These are phyloP conservation scores for Trichoderma sp. DNA, from an alignment of 2,329 filamentous ascomycete genomes.

Conservation along the genomic window DNA sequence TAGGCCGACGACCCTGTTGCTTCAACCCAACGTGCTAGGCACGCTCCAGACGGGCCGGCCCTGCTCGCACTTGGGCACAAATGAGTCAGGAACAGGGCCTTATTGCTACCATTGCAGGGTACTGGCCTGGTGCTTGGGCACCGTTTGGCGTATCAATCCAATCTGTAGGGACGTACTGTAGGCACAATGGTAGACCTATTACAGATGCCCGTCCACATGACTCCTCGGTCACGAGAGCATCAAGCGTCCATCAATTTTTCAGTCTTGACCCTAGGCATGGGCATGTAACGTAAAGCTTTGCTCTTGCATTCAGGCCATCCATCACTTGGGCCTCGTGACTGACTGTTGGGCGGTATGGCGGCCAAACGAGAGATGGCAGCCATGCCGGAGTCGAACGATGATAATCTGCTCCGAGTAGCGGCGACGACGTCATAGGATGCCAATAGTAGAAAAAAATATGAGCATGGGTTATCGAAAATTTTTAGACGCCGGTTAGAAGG, in stretches of 20 bases:
- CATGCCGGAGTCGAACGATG: conserved; percentile 6
- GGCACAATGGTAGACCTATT: not conserved
- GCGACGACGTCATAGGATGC: conserved; percentile 18
- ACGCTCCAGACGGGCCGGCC: not conserved
- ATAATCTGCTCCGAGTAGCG: conserved; percentile 2
- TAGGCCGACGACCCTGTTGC: not conserved
- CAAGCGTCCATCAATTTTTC: not conserved
- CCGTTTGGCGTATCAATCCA: not conserved
- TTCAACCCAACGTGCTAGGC: not conserved
- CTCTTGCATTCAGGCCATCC: not conserved
- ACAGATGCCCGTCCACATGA: conserved; percentile 16
- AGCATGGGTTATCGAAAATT: conserved; percentile 10
- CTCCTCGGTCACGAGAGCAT: conserved; percentile 18
- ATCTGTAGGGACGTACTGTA: not conserved
- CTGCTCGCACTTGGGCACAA: conserved; percentile 9
- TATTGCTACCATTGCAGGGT: not conserved
- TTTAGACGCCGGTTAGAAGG: conserved; percentile 16
- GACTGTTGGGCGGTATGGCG: conserved; percentile 2
- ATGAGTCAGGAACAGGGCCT: conserved; percentile 13
- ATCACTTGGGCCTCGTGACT: conserved; percentile 1
- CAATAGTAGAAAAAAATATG: not conserved
- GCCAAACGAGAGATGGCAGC: not conserved
- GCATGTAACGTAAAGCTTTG: conserved; percentile 1
- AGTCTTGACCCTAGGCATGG: not conserved
- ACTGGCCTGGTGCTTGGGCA: conserved; percentile 9